These are phyloP conservation scores for Castanea crenata DNA, from an alignment of 306 rosid genomes.

Conservation along the genomic window DNA sequence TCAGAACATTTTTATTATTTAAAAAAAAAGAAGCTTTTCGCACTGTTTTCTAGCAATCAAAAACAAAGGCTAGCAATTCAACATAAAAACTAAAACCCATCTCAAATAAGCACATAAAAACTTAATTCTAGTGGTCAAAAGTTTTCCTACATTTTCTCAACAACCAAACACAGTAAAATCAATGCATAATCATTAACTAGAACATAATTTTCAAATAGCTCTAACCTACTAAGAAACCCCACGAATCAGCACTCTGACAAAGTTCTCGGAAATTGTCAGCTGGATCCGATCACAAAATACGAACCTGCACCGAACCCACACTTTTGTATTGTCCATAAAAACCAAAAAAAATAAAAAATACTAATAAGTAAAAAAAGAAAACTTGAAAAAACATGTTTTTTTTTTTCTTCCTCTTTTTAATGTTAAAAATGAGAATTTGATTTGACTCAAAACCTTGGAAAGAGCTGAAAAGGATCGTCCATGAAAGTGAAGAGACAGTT, in stretches of 20 bases:
- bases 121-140: neutral
- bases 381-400: neutral
- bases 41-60: neutral
- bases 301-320: slow-evolving; percentile 17
- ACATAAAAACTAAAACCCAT: too few relatives aligned
- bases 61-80: neutral
- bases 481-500: slow-evolving; percentile 41
- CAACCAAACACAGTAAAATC: neutral
- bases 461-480: slow-evolving; percentile 47
- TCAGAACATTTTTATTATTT: neutral
- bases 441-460: slow-evolving; percentile 51
- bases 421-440: neutral
- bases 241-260: slow-evolving; percentile 11
- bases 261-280: slow-evolving; percentile 23
- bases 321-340: neutral
- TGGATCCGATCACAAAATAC: slow-evolving; percentile 48
- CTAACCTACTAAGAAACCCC: slow-evolving; percentile 22
- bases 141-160: neutral
- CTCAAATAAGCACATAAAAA: too few relatives aligned
- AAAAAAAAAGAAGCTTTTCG: neutral
- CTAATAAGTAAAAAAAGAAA: neutral
- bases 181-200: neutral
- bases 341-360: neutral
- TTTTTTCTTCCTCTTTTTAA: neutral
- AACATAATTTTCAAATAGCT: neutral